Percentiles rank a stretch among this genome's conserved stretches.
Conservation (phyloP, 148 eudicot species). For the Cornus florida region DNA sequence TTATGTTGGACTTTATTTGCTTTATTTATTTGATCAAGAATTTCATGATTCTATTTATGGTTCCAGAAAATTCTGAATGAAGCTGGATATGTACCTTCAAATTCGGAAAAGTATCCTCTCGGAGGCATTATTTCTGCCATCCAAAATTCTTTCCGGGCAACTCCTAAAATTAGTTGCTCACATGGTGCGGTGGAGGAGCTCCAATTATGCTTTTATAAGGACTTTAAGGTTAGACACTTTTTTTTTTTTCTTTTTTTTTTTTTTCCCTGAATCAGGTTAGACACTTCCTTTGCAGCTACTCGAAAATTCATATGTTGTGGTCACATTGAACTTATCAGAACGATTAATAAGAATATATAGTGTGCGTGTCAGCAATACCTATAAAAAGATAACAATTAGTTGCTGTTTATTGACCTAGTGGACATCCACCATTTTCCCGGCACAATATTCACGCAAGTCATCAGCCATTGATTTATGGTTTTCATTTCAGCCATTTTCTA, state of each 20-base stretch:
- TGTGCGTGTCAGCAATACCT: too few relatives aligned
- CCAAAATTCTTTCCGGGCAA: conserved; percentile 82
- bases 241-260: too few relatives aligned
- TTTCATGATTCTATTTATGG: not conserved
- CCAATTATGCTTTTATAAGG: conserved; percentile 78
- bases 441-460: not conserved
- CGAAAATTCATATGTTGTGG: not conserved
- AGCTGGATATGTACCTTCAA: conserved; percentile 89
- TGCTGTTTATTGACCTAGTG: not conserved
- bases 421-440: not conserved
- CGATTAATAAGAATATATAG: not conserved
- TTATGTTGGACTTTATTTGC: not conserved
- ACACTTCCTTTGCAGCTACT: conserved; percentile 6
- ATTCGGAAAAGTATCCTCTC: conserved; percentile 84
- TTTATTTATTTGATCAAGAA: not conserved
- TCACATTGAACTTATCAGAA: not conserved
- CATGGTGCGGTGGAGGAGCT: conserved; percentile 73
- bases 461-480: not conserved
- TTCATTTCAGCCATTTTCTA: not conserved
- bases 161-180: conserved; percentile 68
- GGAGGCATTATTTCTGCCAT: conserved; percentile 83
- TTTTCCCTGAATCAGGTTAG: conserved; percentile 38
- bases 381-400: not conserved
- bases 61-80: conserved; percentile 71
- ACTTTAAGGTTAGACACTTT: conserved; percentile 62